These are phyloP conservation scores for Suillus tomentosus DNA, from an alignment of 768 basidiomycete species.

Conservation along the genomic window DNA sequence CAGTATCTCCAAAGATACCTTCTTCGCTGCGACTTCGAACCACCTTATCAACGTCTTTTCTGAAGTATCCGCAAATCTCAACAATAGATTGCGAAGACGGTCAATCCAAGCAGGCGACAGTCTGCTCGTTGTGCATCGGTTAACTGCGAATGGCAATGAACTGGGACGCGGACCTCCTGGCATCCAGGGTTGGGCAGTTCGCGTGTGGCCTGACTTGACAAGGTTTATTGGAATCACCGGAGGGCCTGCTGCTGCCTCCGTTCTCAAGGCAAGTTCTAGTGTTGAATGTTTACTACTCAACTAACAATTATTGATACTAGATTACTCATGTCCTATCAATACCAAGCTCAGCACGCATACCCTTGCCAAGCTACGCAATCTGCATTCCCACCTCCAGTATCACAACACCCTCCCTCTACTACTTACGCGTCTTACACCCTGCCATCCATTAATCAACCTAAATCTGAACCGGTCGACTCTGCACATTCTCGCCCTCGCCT, in stretches of 20 bases:
- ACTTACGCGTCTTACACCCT: too few relatives aligned
- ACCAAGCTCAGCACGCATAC: too few relatives aligned
- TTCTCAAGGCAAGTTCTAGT: conserved; percentile 10
- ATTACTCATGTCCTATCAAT: not conserved
- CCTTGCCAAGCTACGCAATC: too few relatives aligned
- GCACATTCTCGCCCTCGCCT: too few relatives aligned
- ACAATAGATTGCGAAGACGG: not conserved
- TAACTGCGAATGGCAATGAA: not conserved
- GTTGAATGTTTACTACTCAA: not conserved
- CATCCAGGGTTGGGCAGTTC: conserved; percentile 5
- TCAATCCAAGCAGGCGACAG: not conserved
- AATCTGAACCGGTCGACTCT: too few relatives aligned
- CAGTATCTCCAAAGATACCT: conserved; percentile 66
- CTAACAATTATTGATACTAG: not conserved
- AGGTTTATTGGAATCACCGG: too few relatives aligned
- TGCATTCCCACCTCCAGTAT: too few relatives aligned
- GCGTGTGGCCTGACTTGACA: conserved; percentile 14
- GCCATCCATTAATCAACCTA: too few relatives aligned
- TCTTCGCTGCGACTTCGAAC: conserved; percentile 33
- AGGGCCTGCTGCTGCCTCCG: too few relatives aligned
- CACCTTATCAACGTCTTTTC: not conserved
- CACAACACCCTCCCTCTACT: too few relatives aligned
- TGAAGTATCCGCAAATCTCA: not conserved
- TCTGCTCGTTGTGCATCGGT: not conserved
- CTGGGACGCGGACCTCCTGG: conserved; percentile 7